Percentiles rank a stretch among this genome's conserved stretches.
Evolutionary conservation across 2,329 filamentous ascomycete genomes (phyloP).

Genomic region (Huntiella savannae): DNA sequence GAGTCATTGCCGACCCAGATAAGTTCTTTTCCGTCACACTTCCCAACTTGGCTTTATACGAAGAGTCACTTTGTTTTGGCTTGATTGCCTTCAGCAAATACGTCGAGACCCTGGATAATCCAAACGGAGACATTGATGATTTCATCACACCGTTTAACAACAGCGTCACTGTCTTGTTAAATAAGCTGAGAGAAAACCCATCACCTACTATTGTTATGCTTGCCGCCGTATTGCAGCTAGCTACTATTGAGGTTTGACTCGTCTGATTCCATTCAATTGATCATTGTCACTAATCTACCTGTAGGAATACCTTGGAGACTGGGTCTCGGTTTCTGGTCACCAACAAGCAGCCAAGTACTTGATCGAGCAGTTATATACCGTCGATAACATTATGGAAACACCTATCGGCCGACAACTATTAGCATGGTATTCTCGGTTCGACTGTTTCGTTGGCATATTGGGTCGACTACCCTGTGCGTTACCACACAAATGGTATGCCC

Average conservation of each 20-base stretch:
- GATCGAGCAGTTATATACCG: constrained; percentile 57
- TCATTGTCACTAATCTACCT: neutral
- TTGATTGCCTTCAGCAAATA: constrained; percentile 80
- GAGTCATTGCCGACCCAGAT: constrained; percentile 48
- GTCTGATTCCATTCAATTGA: neutral
- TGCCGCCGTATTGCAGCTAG: constrained; percentile 74
- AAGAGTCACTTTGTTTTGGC: constrained; percentile 71
- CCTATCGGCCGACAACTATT: constrained; percentile 54
- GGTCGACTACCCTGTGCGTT: constrained; percentile 59
- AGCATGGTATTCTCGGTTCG: constrained; percentile 81
- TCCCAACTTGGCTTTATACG: constrained; percentile 48
- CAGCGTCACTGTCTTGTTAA: constrained; percentile 59
- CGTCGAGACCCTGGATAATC: constrained; percentile 53
- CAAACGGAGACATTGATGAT: constrained; percentile 53
- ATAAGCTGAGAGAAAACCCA: constrained; percentile 50
- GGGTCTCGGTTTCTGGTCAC: constrained; percentile 82
- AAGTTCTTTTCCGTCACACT: constrained; percentile 58
- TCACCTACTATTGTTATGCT: constrained; percentile 56
- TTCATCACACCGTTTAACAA: constrained; percentile 85
- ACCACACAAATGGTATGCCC: constrained; percentile 58
- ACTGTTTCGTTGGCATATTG: constrained; percentile 67
- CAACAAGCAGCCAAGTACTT: constrained; percentile 78
- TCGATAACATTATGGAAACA: constrained; percentile 52
- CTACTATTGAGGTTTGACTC: constrained; percentile 65
- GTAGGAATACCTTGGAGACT: constrained; percentile 87